phyloP scores from a whole-genome alignment of 164 flowering plant genomes.

The Vitis vinifera region DNA sequence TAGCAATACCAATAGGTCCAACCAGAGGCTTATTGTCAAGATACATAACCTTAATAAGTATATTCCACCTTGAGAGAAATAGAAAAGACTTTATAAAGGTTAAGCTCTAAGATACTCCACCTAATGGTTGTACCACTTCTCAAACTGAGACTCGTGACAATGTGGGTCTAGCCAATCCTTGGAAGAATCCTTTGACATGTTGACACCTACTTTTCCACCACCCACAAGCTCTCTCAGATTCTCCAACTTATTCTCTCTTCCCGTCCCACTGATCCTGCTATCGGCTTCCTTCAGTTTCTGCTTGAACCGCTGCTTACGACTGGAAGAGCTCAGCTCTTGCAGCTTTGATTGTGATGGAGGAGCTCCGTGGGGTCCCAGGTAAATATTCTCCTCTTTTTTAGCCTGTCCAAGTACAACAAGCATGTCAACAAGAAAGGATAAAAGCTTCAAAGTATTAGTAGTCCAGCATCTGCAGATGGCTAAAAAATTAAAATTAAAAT shows the following conservation, averaged over 20 bases:
- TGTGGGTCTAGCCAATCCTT: conserved; percentile 97
- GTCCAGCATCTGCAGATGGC: not conserved
- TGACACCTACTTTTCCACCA: conserved; percentile 28
- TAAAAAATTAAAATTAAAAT: too few relatives aligned
- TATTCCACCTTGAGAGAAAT: not conserved
- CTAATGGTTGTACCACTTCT: conserved; percentile 44
- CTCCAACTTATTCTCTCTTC: conserved; percentile 85
- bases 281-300: conserved; percentile 94
- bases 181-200: conserved; percentile 56
- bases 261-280: conserved; percentile 45
- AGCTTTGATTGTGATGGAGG: conserved; percentile 80
- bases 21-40: conserved; percentile 7
- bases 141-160: conserved; percentile 87
- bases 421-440: not conserved
- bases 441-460: not conserved
- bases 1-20: conserved; percentile 1
- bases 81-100: not conserved
- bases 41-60: conserved; percentile 14
- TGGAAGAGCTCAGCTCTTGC: conserved; percentile 47
- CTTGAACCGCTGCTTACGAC: conserved; percentile 79
- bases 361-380: conserved; percentile 93
- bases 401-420: conserved; percentile 31
- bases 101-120: not conserved
- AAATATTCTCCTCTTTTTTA: conserved; percentile 64
- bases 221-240: conserved; percentile 82